These are phyloP conservation scores for Oryza meridionalis DNA, from an alignment of 176 grass and related monocot genomes.

Conservation along the genomic window DNA sequence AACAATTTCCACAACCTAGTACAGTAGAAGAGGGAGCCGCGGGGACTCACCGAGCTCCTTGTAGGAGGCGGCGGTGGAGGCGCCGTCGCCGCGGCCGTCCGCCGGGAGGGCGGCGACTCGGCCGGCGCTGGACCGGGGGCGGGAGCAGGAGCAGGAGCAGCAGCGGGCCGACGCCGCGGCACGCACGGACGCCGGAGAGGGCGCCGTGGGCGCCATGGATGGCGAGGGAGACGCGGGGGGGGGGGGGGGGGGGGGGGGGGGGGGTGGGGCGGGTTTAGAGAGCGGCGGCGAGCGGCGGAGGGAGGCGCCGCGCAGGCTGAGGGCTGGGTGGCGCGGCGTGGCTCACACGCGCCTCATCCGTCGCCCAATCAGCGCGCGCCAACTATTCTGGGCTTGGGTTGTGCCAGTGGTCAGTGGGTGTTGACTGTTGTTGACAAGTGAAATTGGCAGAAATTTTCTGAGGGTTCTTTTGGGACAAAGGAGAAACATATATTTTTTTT, in stretches of 20 bases:
- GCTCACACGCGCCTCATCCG: conserved; percentile 66
- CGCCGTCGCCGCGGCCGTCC: conserved; percentile 45
- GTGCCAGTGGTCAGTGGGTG: no score
- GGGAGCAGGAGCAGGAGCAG: no score
- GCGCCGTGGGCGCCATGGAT: conserved; percentile 23
- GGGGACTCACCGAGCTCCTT: conserved; percentile 49
- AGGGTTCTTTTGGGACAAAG: no score
- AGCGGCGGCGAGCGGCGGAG: conserved; percentile 28
- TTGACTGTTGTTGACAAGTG: neutral
- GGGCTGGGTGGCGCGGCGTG: conserved; percentile 46
- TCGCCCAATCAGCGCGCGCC: conserved; percentile 15
- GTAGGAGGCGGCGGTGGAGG: conserved; percentile 15
- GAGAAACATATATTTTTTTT: no score
- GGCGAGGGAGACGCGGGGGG: neutral
- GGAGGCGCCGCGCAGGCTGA: neutral
- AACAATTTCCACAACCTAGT: no score
- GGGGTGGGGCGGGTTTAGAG: no score
- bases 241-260: neutral
- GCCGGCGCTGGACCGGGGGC: neutral
- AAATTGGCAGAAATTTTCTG: no score
- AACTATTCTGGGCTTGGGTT: neutral
- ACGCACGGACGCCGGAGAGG: neutral
- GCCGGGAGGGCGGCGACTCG: conserved; percentile 38
- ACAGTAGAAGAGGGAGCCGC: neutral
- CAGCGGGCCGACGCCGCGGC: neutral